These are phyloP conservation scores for Beauveria scarabaeidicola DNA, from an alignment of 2,329 filamentous ascomycete genomes.

Conservation along the genomic window DNA sequence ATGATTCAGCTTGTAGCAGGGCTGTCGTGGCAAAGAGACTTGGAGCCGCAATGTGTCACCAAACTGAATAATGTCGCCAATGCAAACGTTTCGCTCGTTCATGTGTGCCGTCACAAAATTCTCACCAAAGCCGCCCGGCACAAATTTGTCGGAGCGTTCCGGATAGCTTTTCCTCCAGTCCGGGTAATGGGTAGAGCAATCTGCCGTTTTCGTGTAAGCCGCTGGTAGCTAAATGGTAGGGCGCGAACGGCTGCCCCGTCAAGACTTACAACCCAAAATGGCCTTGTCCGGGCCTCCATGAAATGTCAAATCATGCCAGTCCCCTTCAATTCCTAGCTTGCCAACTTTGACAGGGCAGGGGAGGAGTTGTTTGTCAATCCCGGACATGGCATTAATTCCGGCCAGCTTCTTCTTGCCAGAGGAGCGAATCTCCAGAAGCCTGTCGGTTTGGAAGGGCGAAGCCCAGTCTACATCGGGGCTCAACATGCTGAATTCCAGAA, in stretches of 20 bases:
- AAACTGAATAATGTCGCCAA: constrained; percentile 51
- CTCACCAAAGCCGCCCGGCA: constrained; percentile 54
- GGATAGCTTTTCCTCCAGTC: constrained; percentile 47
- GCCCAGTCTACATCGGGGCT: constrained; percentile 26
- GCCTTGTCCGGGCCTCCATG: constrained; percentile 58
- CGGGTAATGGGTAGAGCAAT: constrained; percentile 51
- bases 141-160: constrained; percentile 39
- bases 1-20: constrained; percentile 62
- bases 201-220: constrained; percentile 24
- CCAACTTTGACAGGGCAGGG: constrained; percentile 36
- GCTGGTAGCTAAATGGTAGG: not conserved
- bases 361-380: constrained; percentile 46
- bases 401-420: constrained; percentile 48
- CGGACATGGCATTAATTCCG: constrained; percentile 42
- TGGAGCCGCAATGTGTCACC: constrained; percentile 44
- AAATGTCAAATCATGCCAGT: constrained; percentile 54
- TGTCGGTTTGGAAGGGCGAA: constrained; percentile 37
- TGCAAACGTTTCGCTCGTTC: constrained; percentile 57
- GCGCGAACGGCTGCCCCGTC: not conserved
- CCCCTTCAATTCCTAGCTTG: constrained; percentile 43
- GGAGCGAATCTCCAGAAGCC: constrained; percentile 47
- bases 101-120: constrained; percentile 50
- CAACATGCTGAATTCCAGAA: constrained; percentile 5
- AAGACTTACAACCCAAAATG: constrained; percentile 44
- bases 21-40: constrained; percentile 52